Base-by-base conservation (phyloP, 148 eudicot species). In the Silene conica region DNA sequence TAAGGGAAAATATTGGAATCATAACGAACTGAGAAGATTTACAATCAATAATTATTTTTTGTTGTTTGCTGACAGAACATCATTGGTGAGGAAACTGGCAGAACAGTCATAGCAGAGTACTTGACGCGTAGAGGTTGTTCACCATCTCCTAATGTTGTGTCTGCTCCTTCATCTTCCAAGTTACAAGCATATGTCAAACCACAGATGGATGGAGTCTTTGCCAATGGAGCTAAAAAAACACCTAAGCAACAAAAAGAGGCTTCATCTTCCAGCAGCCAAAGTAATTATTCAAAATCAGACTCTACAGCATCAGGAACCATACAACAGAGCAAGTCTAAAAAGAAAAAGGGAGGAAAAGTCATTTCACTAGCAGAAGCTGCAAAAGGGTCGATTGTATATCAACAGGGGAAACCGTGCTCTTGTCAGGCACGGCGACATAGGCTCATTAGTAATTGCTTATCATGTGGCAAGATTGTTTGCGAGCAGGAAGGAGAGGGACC, bases 401-500 rank as follows among this genome's bases (percentile, higher is more conserved):
- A 92, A 82, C 90, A 96, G 79, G 99, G 99, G 19, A 89, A 89
- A 79, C 97, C 99, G 0, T 96, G 99, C 62, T 87, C 96, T 22
- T 96, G 99, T 79, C 96, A 96, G 74, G 99, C 99, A 54, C 97
- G 96, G 64, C 78, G 91, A 59, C 99, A 96, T 80, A 88, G 80
- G 67, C 82, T 92, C 70, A 82, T 96, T 48, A 89, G 99, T 83
- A 96, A 96, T 80, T 96, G 99, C 78, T 86, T 96, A 60, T 92
- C 99, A 57, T 96, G 99, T 80, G 99, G 99, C 73, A 96, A 96
- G 83, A 92, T 96, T 74, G 96, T 92, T 0, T 96, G 99, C 80
- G 97, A 96, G 78, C 99, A 96, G 66, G 99, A 96, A 86, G 97
- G 96, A 43, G 99, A 96, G 79, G 99, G 99, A 72, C 95, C 99